Evolutionary conservation across 106 monocot species (phyloP), one percentile per base, ranked within the genome.

Genomic region (Hemerocallis citrina): DNA sequence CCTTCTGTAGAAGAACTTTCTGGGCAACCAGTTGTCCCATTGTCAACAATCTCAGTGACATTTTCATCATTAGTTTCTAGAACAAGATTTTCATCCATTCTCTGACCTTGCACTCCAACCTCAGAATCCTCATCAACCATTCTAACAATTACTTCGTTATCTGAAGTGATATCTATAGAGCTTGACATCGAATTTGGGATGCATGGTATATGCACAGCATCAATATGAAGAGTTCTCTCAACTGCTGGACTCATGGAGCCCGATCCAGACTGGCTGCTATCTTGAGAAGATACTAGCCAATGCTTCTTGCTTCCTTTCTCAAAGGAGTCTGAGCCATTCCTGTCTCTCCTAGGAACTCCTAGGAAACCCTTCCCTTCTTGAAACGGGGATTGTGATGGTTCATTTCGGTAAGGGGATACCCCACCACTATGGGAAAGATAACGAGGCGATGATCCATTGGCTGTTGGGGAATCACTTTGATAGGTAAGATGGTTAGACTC

Each of bases 401-500:
- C 75, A 52, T 67, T 74, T 36, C 58, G 47, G 43, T 76, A 64
- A 29, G 78, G 73, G 0, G 84, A 75, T 33, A 68, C 32, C 8
- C 56, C 64, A 54, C 56, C 76, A 14, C 40, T 67, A 5, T 38
- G 55, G 17, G 84, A 84, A 11, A 23, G 67, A 9, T 32, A 55
- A 21, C 38, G 73, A 6, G 77, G 66, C 17, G 77, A 79, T 27
- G 78, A 85, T 6, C 52, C 68, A 68, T 79, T 74, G 16, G 68
- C 13, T 12, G 78, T 79, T 27, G 40, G 85, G 6, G 91, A 92
- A 77, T 80, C 76, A 51, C 81, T 80, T 73, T 44, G 43, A 41
- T 69, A 67, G 3, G 63, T 61, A 34, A 76, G 67, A 30, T 68
- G 76, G 49, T 90, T 75, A 5, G 83, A 86, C 47, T 86, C 79